These are phyloP conservation scores for Leccinum holopus DNA, from an alignment of 1,284 basidiomycete species.

Conservation along the genomic window DNA sequence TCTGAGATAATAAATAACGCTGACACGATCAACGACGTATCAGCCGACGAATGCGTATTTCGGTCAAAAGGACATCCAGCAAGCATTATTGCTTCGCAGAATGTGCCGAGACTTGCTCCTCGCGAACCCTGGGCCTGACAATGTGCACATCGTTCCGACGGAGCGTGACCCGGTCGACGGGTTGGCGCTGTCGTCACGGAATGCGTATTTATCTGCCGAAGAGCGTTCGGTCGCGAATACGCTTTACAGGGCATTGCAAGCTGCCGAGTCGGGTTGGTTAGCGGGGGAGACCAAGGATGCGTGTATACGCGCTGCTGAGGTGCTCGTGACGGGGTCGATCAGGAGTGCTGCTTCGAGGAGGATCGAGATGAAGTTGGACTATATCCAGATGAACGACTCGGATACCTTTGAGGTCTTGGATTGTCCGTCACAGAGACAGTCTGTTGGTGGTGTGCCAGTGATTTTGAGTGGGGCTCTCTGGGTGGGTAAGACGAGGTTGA, in stretches of 20 bases:
- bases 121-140: conserved; percentile 67
- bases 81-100: conserved; percentile 85
- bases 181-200: conserved; percentile 90
- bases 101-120: conserved; percentile 82
- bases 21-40: neutral
- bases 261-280: conserved; percentile 57
- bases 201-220: conserved; percentile 72
- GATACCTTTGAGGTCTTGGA: conserved; percentile 68
- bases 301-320: conserved; percentile 48
- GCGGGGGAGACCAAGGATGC: conserved; percentile 51
- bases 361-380: conserved; percentile 72
- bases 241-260: conserved; percentile 68
- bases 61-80: conserved; percentile 98
- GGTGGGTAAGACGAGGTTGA: conserved; percentile 86
- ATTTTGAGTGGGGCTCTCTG: conserved; percentile 89
- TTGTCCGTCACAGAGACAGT: conserved; percentile 26
- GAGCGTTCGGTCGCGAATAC: conserved; percentile 73
- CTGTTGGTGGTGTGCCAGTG: conserved; percentile 42
- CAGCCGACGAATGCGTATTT: conserved; percentile 94
- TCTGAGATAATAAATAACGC: neutral
- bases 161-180: conserved; percentile 60
- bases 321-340: conserved; percentile 39
- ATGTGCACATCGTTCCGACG: conserved; percentile 83
- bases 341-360: conserved; percentile 37
- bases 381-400: conserved; percentile 87